Base-by-base conservation (phyloP, 306 rosid species). In the Medicago arabica region DNA sequence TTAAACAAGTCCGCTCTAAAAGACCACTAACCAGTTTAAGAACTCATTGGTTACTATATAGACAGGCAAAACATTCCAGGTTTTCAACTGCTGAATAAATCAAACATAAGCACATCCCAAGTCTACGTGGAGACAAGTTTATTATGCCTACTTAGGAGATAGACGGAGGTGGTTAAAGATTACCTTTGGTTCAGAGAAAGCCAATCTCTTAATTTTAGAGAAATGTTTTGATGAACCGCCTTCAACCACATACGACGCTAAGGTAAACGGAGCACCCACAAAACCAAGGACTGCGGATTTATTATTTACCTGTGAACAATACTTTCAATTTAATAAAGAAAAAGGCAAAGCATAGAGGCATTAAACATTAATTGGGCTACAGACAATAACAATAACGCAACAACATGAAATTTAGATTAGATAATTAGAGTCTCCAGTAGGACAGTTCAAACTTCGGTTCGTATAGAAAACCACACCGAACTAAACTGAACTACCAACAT, bases 151-250 rank as follows among this genome's bases (percentile, higher is more conserved):
- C 31, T 3, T 28, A 67, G 40, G 70, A 59, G 41, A 43, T 72
- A 13, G 71, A 38, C 66, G 46, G 36, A 82, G 71, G 49, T 47
- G 59, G 57, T 8, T 36, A 47, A 66, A 72, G 25, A 69, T 71
- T 68, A 90, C 92, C 87, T 83, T 79, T 21, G 98, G 86, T 75
- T 92, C 92, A 63, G 99, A 92, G 84, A 91, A 91, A 61, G 96
- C 96, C 71, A 91, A 51, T 85, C 92, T 88, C 84, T 92, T 92
- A 76, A 95, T 95, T 74, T 95, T 92, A 11, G 98, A 83, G 81
- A 95, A 95, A 83, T 95, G 90, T 76, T 95, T 95, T 5, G 99
- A 95, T 21, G 99, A 90, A 84, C 99, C 97, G 16, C 99, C 99
- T 85, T 95, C 99, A 28, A 95, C 99, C 72, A 95, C 99, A 44